A percentile compares a stretch with the other conserved stretches of the same genome.
Evolutionary conservation across 345 rosid genomes (phyloP).

Genomic region (Aquilaria sinensis): DNA sequence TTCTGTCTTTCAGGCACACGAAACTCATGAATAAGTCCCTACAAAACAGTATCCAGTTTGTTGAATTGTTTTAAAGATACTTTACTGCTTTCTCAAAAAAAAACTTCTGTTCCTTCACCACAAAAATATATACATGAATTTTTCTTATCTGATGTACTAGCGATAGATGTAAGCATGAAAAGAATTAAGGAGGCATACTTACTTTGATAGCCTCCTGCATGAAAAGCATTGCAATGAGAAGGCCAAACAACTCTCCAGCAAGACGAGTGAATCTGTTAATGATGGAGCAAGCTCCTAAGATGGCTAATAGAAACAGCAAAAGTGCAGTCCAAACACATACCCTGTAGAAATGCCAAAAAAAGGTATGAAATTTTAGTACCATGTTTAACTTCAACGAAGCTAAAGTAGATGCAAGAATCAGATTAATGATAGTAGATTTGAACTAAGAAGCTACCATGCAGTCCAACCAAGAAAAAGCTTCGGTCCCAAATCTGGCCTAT

Average conservation of each 20-base stretch:
- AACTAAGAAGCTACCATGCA: slow-evolving; percentile 56
- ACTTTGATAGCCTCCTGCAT: slow-evolving; percentile 94
- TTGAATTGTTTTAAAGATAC: slow-evolving; percentile 3
- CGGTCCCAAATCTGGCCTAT: slow-evolving; percentile 67
- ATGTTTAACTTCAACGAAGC: slow-evolving; percentile 2
- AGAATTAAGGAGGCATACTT: slow-evolving; percentile 16
- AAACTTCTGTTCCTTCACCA: neutral
- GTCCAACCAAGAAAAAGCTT: slow-evolving; percentile 88
- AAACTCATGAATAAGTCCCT: slow-evolving; percentile 92
- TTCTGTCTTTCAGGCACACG: slow-evolving; percentile 73
- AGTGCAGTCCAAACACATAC: slow-evolving; percentile 93
- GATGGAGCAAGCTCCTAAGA: slow-evolving; percentile 87
- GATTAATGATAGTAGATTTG: slow-evolving; percentile 2
- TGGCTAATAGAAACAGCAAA: slow-evolving; percentile 76
- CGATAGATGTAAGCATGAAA: neutral
- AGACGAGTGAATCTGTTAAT: slow-evolving; percentile 91
- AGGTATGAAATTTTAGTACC: neutral
- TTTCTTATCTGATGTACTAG: neutral
- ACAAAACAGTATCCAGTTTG: slow-evolving; percentile 1
- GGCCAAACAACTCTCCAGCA: slow-evolving; percentile 92
- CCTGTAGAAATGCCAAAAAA: slow-evolving; percentile 31
- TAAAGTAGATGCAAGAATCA: slow-evolving; percentile 5
- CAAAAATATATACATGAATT: neutral
- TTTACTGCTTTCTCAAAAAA: slow-evolving; percentile 1
- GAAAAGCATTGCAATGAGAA: slow-evolving; percentile 90